Evolutionary conservation across 2,329 filamentous ascomycete species (phyloP), one percentile per base, ranked within the genome.

Genomic region (Chaetomiaceae sp.): DNA sequence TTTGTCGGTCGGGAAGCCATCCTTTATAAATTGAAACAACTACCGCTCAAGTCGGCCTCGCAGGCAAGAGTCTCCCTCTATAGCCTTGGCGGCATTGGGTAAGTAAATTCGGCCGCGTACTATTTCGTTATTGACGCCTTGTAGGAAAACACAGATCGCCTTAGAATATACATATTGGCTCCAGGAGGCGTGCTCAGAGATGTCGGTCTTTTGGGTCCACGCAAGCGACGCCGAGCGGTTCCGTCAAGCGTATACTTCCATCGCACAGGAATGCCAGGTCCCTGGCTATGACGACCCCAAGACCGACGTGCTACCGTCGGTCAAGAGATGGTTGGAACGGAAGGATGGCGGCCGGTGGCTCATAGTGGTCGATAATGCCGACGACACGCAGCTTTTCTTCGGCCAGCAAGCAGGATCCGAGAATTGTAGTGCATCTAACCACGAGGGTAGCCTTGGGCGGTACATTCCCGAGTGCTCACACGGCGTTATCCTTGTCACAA

Each of bases 141-240:
- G 9, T 27, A 27, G 25, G 9, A 27, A 27, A 27, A 27, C 25
- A 9, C 25, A 27, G 9, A 27, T 27, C 25, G 25, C 25, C 9
- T 9, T 27, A 9, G 25, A 5, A 9, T 27, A 27, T 9, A 27
- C 9, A 27, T 27, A 27, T 9, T 27, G 25, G 25, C 25, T 64
- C 3, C 51, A 36, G 1, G 38, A 61, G 12, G 44, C 29, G 12
- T 46, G 33, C 12, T 59, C 59, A 2, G 62, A 65, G 1, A 47
- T 61, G 6, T 68, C 67, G 0, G 48, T 71, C 0, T 70, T 68
- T 42, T 71, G 68, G 68, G 61, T 71, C 12, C 64, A 69, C 45
- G 68, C 65, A 0, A 68, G 64, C 54, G 70, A 54, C 51, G 33
- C 52, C 0, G 60, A 67, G 14, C 65, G 63, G 4, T 68, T 70